Base-by-base conservation (phyloP, 1,284 basidiomycete genomes). In the Moniliophthora roreri region DNA sequence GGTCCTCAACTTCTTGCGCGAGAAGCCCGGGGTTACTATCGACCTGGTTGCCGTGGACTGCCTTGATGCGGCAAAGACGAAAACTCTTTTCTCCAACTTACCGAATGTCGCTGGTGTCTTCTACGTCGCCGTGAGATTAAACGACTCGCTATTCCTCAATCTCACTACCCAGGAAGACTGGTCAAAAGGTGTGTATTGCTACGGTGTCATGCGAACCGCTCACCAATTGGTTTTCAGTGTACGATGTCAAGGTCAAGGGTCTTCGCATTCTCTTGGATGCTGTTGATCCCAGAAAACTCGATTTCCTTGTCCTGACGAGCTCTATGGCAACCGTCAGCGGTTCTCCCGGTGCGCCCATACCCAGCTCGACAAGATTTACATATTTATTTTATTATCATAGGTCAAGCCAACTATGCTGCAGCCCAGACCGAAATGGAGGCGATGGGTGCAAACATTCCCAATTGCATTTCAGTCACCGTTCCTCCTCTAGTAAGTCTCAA, bases 71-170 rank as follows among this genome's bases (percentile, higher is more conserved):
- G 36, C 9, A 11, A 40, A 40, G n/a, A 38, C 35, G 20, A 49
- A 38, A 24, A 26, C 35, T 3, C 23, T 49, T n/a, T 49, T 49
- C 23, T 20, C 40, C 10, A 41, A 41, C 23, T 6, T 41, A 20
- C 18, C 8, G 18, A 20, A 16, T 18, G 6, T 41, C 13, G 58
- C 50, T 41, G 59, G 59, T 9, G 47, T 60, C 28, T 60, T 60
- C 53, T 54, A 58, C 48, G 21, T 61, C n/a, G 48, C 60, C 39
- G 59, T 56, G 10, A 38, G 41, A 11, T 52, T 61, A 26, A 56
- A 58, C 28, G 60, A 61, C 47, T 39, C 46, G 15, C 44, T 58
- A 3, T 59, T 59, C 53, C 26, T 51, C 26, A 61, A 58, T 40
- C 28, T 61, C 32, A 56, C 18, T 2, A 44, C 56, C 5, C 50